Base-by-base conservation (phyloP, 257 asterid species). In the Ajuga chamaepitys region DNA sequence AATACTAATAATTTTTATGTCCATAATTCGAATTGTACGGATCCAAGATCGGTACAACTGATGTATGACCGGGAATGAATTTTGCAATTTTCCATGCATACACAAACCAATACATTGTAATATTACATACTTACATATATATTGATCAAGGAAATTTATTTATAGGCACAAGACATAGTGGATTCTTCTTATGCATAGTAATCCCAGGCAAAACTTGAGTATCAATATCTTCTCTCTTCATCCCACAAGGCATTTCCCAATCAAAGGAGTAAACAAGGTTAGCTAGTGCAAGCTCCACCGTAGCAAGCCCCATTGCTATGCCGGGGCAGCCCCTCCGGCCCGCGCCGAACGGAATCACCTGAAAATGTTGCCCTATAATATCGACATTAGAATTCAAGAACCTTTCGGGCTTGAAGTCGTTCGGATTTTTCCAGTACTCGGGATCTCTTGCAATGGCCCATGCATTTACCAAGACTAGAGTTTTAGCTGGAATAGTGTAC, bases 361-460 rank as follows among this genome's bases (percentile, higher is more conserved):
- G 58, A 12, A 83, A 80, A 61, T 80, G 74, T 0, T 68, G 63
- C 0, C 84, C 83, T 17, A 17, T 2, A 0, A 75, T 4, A 14
- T 80, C 88, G 2, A 77, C 44, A 6, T 2, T 14, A 1, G 30
- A 58, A 12, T 70, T 42, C 62, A 82, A 54, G 75, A 80, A 82
- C 37, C 85, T 77, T 40, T 83, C 85, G 0, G 88, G 85, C 14
- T 22, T 8, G 21, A 80, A 83, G n/a, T 75, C 77, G 0, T 74
- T 24, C 0, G 83, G 83, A 12, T 16, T 50, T 26, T 80, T 67
- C 86, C 86, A 83, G 3, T 48, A 20, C 16, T 57, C 22, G 1
- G 85, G 79, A 24, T 83, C 88, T 47, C 89, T 74, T 22, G 81
- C 84, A 21, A 83, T 75, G 5, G 81, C 89, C 85, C 86, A 80